Evolutionary conservation across 352 stramenopile genomes (phyloP), one percentile per base, ranked within the genome.

Genomic region (Elongisporangium undulatum): DNA sequence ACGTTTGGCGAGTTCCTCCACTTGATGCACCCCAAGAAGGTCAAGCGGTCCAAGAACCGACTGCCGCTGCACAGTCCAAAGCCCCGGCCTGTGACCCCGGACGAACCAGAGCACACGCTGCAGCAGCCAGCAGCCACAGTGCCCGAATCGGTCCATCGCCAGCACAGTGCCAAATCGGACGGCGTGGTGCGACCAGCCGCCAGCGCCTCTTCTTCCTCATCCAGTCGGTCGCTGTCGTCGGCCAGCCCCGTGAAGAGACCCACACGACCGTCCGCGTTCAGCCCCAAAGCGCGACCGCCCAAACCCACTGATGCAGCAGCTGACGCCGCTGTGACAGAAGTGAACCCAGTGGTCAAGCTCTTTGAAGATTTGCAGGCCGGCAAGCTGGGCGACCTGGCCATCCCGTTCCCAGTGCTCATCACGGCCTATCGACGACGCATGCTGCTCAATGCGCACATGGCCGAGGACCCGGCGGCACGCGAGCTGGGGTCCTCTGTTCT

Each of bases 361-460:
- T 94, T 94, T 56, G 75, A 87, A 48, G 75, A 93, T 63, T 63
- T 94, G 48, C 82, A 92, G 62, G 78, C 72, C 22, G 85, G 85
- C 9, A 90, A 89, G 55, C 72, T 94, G 0, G 85, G 85, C 0
- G 82, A 94, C 64, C 57, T 92, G 19, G 72, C 77, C 16, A 77
- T 92, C 24, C 80, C 79, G 7, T 92, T 94, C 26, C 81, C 85
- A 1, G 74, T 90, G 19, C 68, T 92, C 22, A 93, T 93, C 69
- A 90, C 81, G 3, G 85, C 85, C 12, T 92, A 92, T 26, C 68
- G 85, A 9, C 69, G 85, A 4, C 78, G 82, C 3, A 92, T 94
- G 84, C 69, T 92, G 9, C 64, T 94, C n/a, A 87, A 91, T 45
- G 84, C 84, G 0, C 84, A 94, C 74, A 94, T 94, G 84, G 75